Base-by-base conservation (phyloP, 2,329 filamentous ascomycete species). In the Ophiocordyceps camponoti-rufipedis region DNA sequence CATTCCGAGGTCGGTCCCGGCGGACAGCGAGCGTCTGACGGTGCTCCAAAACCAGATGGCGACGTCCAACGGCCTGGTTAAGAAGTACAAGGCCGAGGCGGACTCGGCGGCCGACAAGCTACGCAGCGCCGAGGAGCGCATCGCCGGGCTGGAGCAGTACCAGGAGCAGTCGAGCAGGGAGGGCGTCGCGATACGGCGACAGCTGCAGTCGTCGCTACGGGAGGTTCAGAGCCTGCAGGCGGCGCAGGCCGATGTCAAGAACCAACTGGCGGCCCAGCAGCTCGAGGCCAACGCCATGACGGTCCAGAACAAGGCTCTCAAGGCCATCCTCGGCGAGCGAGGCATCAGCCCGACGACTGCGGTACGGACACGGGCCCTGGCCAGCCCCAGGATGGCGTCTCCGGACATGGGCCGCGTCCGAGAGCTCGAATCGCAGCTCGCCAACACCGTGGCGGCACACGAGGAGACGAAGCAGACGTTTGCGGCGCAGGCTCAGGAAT, bases 131-230 rank as follows among this genome's bases (percentile, higher is more conserved):
- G 93, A 98, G 63, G 93, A 96, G 66, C 80, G 91, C 40, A 96
- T 98, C 59, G 93, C 91, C 5, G 91, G 91, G 7, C 73, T 98
- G 4, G 91, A 98, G 61, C 85, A 87, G 28, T 96, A 96, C 60
- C 91, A 98, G 63, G 91, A 98, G 58, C 91, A 98, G 63, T 83
- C 88, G 4, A 96, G 88, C 62, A 78, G 91, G 41, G 93, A 98
- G 62, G 87, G 87, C 43, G 78, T 98, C 46, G 78, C 80, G 33
- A 86, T 96, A 52, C 79, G 91, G 46, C 81, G 91, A 58, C 89
- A 96, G 58, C 73, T 98, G 45, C 91, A 96, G 59, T 73, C 78
- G 28, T 79, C 85, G 5, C 71, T 94, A 60, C 82, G 81, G 51
- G 89, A 98, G 47, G 79, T 82, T 13, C 87, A 94, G 59, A 70